Evolutionary conservation across 2,329 filamentous ascomycete species (phyloP).

Genomic region (Daldinia sp.): DNA sequence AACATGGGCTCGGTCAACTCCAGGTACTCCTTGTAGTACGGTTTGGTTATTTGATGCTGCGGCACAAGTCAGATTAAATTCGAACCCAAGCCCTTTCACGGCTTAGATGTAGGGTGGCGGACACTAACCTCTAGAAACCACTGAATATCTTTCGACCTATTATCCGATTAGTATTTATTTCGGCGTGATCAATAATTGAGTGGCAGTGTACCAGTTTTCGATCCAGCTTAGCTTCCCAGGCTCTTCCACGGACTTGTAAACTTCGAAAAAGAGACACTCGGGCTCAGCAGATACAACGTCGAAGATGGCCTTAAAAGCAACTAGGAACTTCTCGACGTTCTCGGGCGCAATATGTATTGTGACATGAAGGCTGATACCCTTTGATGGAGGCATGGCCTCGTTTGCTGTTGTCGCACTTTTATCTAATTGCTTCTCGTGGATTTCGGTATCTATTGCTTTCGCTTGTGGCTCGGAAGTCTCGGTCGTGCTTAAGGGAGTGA

Average conservation of each 20-base stretch:
- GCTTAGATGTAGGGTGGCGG: neutral
- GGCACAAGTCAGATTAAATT: slow-evolving; percentile 12
- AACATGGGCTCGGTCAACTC: slow-evolving; percentile 51
- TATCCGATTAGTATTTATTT: slow-evolving; percentile 6
- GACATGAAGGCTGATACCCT: slow-evolving; percentile 42
- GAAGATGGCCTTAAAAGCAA: slow-evolving; percentile 50
- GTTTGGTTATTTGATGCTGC: slow-evolving; percentile 50
- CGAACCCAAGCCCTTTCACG: neutral
- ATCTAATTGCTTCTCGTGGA: slow-evolving; percentile 3
- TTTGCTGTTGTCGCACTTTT: neutral
- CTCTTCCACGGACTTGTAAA: slow-evolving; percentile 49
- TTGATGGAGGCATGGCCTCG: neutral
- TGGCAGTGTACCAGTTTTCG: slow-evolving; percentile 50
- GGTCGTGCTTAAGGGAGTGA: neutral
- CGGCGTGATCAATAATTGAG: neutral
- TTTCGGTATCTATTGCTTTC: neutral
- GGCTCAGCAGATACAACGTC: slow-evolving; percentile 53
- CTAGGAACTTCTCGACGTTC: slow-evolving; percentile 40
- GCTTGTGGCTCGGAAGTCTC: slow-evolving; percentile 5
- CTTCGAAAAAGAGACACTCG: slow-evolving; percentile 55
- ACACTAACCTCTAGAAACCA: slow-evolving; percentile 43
- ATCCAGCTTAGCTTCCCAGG: slow-evolving; percentile 52
- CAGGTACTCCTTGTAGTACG: slow-evolving; percentile 53
- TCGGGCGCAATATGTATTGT: slow-evolving; percentile 42
- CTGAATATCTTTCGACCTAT: slow-evolving; percentile 42